These are phyloP conservation scores for Lichtheimia ornata DNA, from an alignment of 371 early-diverging fungal genomes.

Conservation along the genomic window DNA sequence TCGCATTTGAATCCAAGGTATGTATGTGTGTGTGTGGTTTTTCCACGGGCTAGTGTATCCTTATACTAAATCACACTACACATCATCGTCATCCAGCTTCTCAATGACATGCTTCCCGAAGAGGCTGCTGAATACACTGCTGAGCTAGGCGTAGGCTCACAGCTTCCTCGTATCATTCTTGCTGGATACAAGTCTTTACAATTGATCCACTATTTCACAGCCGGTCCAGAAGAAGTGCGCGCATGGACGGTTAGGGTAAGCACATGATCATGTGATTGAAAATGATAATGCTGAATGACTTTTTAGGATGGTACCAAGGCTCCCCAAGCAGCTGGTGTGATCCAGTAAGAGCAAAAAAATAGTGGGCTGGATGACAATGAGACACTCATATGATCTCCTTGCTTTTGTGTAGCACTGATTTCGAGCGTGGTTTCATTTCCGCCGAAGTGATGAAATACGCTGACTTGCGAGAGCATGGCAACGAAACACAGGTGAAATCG, in stretches of 20 bases:
- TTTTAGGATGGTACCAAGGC: constrained; percentile 74
- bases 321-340: constrained; percentile 93
- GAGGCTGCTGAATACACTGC: constrained; percentile 39
- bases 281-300: not conserved
- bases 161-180: constrained; percentile 76
- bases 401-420: constrained; percentile 68
- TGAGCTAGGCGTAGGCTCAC: constrained; percentile 44
- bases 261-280: not conserved
- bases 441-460: constrained; percentile 86
- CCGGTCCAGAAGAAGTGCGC: constrained; percentile 85
- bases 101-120: constrained; percentile 47
- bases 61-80: too few species aligned
- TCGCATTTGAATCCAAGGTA: constrained; percentile 63
- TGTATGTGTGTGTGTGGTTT: not conserved
- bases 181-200: constrained; percentile 88
- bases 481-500: constrained; percentile 38
- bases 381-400: too few species aligned
- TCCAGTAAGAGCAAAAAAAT: constrained; percentile 43
- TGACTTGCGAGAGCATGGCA: constrained; percentile 65
- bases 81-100: constrained; percentile 24
- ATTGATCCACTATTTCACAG: constrained; percentile 91
- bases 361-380: not conserved
- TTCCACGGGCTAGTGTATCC: too few species aligned
- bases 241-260: constrained; percentile 75
- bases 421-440: constrained; percentile 89